Evolutionary conservation across 202 grass and related monocot genomes (phyloP).

Genomic region (Schoenoplectus triqueter): DNA sequence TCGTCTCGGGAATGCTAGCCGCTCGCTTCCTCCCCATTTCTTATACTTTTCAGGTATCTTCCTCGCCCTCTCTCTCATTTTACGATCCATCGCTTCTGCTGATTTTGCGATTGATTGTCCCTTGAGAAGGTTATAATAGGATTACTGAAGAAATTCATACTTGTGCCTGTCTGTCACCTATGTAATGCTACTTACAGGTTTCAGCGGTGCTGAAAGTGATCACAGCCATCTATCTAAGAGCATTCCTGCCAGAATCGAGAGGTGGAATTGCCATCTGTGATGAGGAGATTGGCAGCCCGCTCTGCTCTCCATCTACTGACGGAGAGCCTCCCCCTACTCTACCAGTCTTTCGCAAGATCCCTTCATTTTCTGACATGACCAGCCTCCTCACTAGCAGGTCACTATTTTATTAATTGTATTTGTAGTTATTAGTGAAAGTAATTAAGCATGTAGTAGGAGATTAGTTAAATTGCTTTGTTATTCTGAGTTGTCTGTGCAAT

Average conservation of each 20-base stretch:
- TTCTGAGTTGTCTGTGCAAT: background rate
- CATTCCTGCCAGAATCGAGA: constrained; percentile 60
- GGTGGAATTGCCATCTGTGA: constrained; percentile 29
- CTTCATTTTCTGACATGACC: constrained; percentile 63
- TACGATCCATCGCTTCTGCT: background rate
- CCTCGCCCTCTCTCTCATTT: background rate
- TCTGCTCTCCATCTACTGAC: constrained; percentile 51
- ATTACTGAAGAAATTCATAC: no score
- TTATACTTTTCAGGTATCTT: constrained; percentile 70
- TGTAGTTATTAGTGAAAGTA: background rate
- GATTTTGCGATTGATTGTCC: background rate
- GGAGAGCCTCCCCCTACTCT: constrained; percentile 49
- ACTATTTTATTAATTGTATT: constrained; percentile 11
- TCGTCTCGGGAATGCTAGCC: constrained; percentile 73
- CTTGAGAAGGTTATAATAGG: background rate
- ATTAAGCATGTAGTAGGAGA: background rate
- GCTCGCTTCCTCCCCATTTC: constrained; percentile 83
- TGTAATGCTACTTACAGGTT: constrained; percentile 34
- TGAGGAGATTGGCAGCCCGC: constrained; percentile 57
- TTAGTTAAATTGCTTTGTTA: background rate
- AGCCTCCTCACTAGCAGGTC: constrained; percentile 68
- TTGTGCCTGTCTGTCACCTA: no score
- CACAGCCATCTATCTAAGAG: constrained; percentile 62
- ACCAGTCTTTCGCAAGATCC: constrained; percentile 39
- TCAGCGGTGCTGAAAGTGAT: constrained; percentile 48